Evolutionary conservation across 495 filamentous ascomycete genomes (phyloP).

Genomic region (Terfezia claveryi): DNA sequence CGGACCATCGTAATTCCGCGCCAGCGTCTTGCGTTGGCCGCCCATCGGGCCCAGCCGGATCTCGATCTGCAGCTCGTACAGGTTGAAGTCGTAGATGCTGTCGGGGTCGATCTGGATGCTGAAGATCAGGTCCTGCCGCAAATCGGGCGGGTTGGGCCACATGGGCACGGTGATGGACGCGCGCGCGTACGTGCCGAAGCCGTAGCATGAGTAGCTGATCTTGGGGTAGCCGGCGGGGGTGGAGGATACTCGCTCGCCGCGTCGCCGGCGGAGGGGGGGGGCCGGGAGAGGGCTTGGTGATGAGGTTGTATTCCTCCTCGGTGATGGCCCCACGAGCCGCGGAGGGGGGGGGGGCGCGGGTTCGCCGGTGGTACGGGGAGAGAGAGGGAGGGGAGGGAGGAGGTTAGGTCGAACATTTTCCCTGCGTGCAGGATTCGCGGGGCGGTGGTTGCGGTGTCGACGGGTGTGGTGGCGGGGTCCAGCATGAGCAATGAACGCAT

Average conservation of each 20-base stretch:
- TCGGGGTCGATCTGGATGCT: background rate
- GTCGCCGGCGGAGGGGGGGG: background rate
- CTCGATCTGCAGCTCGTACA: background rate
- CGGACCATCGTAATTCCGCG: constrained; percentile 3
- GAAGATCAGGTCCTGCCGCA: constrained; percentile 6
- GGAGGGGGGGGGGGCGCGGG: background rate
- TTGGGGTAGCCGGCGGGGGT: background rate
- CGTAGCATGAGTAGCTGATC: background rate
- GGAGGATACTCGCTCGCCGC: background rate
- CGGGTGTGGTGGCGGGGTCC: background rate
- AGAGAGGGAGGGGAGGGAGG: background rate
- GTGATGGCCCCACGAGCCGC: background rate
- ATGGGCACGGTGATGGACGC: background rate
- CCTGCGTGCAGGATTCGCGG: background rate
- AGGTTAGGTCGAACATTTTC: background rate
- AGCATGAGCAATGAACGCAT: background rate
- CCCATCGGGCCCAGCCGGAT: background rate
- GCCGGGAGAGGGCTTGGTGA: background rate
- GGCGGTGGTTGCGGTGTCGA: background rate
- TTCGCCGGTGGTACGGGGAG: background rate
- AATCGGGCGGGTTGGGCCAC: background rate
- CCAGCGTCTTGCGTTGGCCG: constrained; percentile 1
- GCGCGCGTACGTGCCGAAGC: background rate
- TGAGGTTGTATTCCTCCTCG: background rate
- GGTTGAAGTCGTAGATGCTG: background rate